These are phyloP conservation scores for Guillardia theta DNA, from an alignment of 78 protist genomes.

Conservation along the genomic window DNA sequence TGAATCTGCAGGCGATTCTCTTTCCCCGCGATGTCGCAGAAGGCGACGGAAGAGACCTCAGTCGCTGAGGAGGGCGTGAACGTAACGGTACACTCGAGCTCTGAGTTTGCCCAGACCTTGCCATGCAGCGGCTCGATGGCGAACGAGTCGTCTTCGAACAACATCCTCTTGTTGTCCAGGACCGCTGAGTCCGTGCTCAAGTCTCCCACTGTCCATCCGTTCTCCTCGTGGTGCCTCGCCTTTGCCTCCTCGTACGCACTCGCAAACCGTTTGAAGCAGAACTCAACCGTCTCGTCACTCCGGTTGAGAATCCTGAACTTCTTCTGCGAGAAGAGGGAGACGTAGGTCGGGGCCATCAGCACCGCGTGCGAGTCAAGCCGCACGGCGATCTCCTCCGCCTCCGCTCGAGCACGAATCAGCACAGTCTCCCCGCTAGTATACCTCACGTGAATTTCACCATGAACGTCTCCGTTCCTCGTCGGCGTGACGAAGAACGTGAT, in stretches of 20 bases:
- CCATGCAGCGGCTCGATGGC: slow-evolving; percentile 62
- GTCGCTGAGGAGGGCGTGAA: slow-evolving; percentile 53
- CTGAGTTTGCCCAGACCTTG: slow-evolving; percentile 27
- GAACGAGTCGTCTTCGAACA: slow-evolving; percentile 45
- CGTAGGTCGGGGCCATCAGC: slow-evolving; percentile 51
- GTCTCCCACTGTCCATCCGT: no score
- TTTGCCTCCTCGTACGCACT: no score
- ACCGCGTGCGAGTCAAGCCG: slow-evolving; percentile 39
- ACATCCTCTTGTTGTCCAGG: not conserved
- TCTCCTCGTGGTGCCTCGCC: no score
- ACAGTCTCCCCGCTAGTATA: slow-evolving; percentile 57
- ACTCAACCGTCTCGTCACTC: not conserved
- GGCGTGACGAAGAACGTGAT: not conserved
- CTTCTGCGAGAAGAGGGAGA: slow-evolving; percentile 36
- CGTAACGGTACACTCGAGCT: slow-evolving; percentile 39
- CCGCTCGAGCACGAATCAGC: not conserved
- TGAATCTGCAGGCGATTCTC: slow-evolving; percentile 51
- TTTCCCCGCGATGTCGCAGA: slow-evolving; percentile 56
- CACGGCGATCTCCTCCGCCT: slow-evolving; percentile 32
- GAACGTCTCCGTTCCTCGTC: no score
- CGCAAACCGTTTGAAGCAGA: not conserved
- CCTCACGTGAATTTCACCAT: not conserved
- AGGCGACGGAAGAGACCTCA: slow-evolving; percentile 3
- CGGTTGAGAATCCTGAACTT: slow-evolving; percentile 55
- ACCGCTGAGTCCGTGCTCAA: no score